Conservation (phyloP, 1,139 yeast species). For the Debaryomyces sp. region DNA sequence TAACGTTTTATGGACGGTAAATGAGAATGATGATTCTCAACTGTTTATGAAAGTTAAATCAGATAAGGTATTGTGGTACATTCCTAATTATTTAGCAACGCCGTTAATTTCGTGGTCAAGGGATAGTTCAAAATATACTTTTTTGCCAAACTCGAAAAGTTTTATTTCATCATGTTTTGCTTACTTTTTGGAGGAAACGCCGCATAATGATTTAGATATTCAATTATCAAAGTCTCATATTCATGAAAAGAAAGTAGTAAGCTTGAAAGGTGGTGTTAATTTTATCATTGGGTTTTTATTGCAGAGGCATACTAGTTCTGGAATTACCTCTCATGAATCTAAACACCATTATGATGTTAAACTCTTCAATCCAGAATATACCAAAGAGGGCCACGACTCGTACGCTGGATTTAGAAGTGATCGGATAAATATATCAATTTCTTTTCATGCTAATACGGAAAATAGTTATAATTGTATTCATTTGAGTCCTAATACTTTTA, state of each 20-base stretch:
- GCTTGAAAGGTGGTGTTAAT: slow-evolving; percentile 61
- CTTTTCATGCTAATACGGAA: slow-evolving; percentile 56
- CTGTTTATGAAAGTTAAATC: slow-evolving; percentile 41
- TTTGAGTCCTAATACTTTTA: slow-evolving; percentile 41
- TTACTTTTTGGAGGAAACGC: slow-evolving; percentile 45
- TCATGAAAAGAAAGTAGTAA: slow-evolving; percentile 57
- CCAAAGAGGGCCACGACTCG: slow-evolving; percentile 44
- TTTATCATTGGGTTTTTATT: slow-evolving; percentile 62
- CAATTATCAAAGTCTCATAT: slow-evolving; percentile 17
- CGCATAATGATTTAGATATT: slow-evolving; percentile 3
- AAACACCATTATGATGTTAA: slow-evolving; percentile 73
- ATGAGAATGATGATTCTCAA: slow-evolving; percentile 42
- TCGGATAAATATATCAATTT: slow-evolving; percentile 46
- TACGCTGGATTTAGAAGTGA: slow-evolving; percentile 45
- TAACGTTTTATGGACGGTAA: slow-evolving; percentile 43
- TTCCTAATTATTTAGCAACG: slow-evolving; percentile 64
- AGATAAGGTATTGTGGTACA: slow-evolving; percentile 43
- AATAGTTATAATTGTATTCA: slow-evolving; percentile 46
- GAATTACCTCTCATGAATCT: slow-evolving; percentile 53
- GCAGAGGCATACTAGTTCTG: slow-evolving; percentile 44
- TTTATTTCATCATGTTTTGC: slow-evolving; percentile 53
- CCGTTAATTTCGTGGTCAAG: slow-evolving; percentile 67
- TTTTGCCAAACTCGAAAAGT: slow-evolving; percentile 45
- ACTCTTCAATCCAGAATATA: slow-evolving; percentile 63
- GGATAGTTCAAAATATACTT: slow-evolving; percentile 44